These are phyloP conservation scores for Leccinum incarnatum DNA, from an alignment of 768 basidiomycete genomes.

Conservation along the genomic window DNA sequence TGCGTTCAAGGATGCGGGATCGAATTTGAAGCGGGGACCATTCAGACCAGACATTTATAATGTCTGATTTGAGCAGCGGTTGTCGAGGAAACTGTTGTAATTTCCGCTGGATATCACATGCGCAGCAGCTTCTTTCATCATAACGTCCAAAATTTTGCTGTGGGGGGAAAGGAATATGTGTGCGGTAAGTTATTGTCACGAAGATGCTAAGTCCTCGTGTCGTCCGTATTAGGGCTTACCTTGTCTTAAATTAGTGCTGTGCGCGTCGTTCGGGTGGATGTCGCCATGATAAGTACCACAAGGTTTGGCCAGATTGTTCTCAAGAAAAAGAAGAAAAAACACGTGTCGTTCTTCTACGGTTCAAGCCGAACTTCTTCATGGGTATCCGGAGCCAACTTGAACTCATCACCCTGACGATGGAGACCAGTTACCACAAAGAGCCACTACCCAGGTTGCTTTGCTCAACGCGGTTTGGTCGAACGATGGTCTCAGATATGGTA, in stretches of 20 bases:
- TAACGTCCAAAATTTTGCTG: neutral
- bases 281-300: too few species aligned
- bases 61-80: neutral
- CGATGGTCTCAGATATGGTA: constrained; percentile 40
- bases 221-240: neutral
- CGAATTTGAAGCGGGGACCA: neutral
- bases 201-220: neutral
- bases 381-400: neutral
- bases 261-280: neutral
- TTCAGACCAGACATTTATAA: neutral
- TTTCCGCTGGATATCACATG: neutral
- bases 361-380: neutral
- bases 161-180: neutral
- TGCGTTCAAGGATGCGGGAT: neutral
- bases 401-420: constrained; percentile 1
- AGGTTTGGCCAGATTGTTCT: neutral
- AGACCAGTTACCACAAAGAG: constrained; percentile 23
- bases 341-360: neutral
- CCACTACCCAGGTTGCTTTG: neutral
- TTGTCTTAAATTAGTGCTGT: neutral
- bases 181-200: neutral
- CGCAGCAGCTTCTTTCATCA: neutral
- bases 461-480: constrained; percentile 32
- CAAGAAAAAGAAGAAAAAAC: neutral
- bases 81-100: neutral